phyloP scores from a whole-genome alignment of 139 green algal genomes.

The Monoraphidium neglectum region DNA sequence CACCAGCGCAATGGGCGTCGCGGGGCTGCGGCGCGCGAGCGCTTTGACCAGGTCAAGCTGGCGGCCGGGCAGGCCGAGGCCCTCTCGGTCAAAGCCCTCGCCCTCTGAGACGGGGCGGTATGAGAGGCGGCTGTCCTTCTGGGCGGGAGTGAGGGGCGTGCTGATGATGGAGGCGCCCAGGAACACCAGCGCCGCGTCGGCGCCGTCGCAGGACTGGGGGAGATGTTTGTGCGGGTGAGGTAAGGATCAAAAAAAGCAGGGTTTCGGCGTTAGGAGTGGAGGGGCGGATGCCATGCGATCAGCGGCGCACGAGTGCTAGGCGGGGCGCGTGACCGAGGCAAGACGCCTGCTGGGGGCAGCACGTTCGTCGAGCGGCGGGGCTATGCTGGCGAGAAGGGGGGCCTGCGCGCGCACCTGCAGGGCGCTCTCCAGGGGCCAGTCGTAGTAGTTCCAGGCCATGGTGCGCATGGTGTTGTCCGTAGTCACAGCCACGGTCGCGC shows the following conservation, averaged over 20 bases:
- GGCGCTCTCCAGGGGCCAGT: constrained; percentile 25
- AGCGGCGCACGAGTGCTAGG: no score
- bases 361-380: no score
- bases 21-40: background rate
- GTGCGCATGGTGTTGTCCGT: constrained; percentile 9
- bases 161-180: constrained; percentile 27
- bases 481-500: background rate
- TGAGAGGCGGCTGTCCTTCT: no score
- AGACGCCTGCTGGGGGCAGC: no score
- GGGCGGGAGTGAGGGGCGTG: no score
- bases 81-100: constrained; percentile 21
- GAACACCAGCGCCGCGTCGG: constrained; percentile 12
- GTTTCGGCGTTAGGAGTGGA: no score
- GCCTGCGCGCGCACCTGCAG: constrained; percentile 5
- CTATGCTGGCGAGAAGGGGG: no score
- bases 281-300: no score
- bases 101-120: background rate
- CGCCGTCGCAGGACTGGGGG: constrained; percentile 9
- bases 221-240: background rate
- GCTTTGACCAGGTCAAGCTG: constrained; percentile 22
- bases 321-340: no score
- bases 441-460: constrained; percentile 8
- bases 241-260: no score
- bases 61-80: constrained; percentile 16
- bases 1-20: constrained; percentile 11